Base-by-base conservation (phyloP, 73 alveolate species). In the Vitrella brassicaformis region DNA sequence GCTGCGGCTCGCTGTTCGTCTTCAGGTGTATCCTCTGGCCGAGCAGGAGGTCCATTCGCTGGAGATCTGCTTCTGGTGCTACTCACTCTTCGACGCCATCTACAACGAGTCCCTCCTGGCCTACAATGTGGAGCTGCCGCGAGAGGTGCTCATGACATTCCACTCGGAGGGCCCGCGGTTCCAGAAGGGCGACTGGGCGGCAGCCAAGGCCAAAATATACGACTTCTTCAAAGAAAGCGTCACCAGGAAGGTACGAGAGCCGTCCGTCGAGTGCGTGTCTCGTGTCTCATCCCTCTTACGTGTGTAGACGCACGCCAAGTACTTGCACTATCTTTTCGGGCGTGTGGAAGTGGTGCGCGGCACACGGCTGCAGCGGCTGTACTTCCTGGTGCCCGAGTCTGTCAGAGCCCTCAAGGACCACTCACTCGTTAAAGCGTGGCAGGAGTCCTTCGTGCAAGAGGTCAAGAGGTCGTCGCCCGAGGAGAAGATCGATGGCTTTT, bases 241-340 rank as follows among this genome's bases (percentile, higher is more conserved):
- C 27, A 47, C 56, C 47, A 31, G 31, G 47, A 30, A 47, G 80
- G n/a, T n/a, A n/a, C n/a, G n/a, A n/a, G n/a, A n/a, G n/a, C n/a
- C n/a, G n/a, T n/a, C n/a, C n/a, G n/a, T n/a, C n/a, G n/a, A n/a
- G n/a, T n/a, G n/a, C n/a, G n/a, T n/a, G n/a, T n/a, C n/a, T n/a
- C n/a, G n/a, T n/a, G n/a, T n/a, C n/a, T n/a, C n/a, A n/a, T n/a
- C n/a, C n/a, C n/a, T n/a, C n/a, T n/a, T n/a, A n/a, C n/a, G n/a
- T n/a, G n/a, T n/a, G n/a, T n/a, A n/a, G n/a, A n/a, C n/a, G n/a
- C 31, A 72, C 19, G 80, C 73, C 80, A 73, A 73, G 67, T 73
- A 73, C 28, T 72, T 73, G 9, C 80, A 73, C 80, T 73, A 64
- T 30, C 70, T 73, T 8, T 73, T 73, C 66, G 80, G 80, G 4